Evolutionary conservation across 768 basidiomycete genomes (phyloP), one percentile per base, ranked within the genome.

Genomic region (Termitomyces sp.): DNA sequence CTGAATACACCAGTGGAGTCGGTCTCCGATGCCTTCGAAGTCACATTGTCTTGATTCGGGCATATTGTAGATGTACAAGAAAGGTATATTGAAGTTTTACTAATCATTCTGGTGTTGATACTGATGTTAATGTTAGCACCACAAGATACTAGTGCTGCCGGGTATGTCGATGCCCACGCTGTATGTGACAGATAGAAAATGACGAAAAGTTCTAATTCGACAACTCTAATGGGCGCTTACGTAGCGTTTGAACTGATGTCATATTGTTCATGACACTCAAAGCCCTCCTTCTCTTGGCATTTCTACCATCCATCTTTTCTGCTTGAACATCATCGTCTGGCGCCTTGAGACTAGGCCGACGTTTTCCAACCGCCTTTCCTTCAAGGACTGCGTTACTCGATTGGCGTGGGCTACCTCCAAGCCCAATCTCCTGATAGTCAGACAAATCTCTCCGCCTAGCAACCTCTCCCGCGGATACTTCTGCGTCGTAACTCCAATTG

Each of bases 401-500:
- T 44, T 35, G 40, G 15, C 15, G 22, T 6, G 49, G 9, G 43
- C 6, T 30, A 9, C n/a, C 32, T 22, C 34, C 48, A 49, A 19
- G n/a, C 11, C 8, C 35, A 51, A 40, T 28, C 51, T 41, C 51
- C 51, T 57, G 24, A 37, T 30, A 30, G 44, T 17, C 37, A 19
- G 48, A 6, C 15, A 34, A 15, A 22, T 58, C 54, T 32, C 6
- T 28, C 14, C 52, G 53, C 21, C 32, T 53, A 45, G 54, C 44
- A 8, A 64, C 58, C 54, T 80, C 80, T 8, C 68, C 60, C 10
- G 74, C 74, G 26, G 82, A 76, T 38, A 77, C 66, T 3, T 74
- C 73, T n/a, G 79, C 75, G 45, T 77, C 73, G 60, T 82, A 83
- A 4, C 80, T 70, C 81, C 82, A 83, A 9, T 63, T 57, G 8